These are phyloP conservation scores for Blumeria hordei DNA, from an alignment of 2,329 filamentous ascomycete species.

Conservation along the genomic window DNA sequence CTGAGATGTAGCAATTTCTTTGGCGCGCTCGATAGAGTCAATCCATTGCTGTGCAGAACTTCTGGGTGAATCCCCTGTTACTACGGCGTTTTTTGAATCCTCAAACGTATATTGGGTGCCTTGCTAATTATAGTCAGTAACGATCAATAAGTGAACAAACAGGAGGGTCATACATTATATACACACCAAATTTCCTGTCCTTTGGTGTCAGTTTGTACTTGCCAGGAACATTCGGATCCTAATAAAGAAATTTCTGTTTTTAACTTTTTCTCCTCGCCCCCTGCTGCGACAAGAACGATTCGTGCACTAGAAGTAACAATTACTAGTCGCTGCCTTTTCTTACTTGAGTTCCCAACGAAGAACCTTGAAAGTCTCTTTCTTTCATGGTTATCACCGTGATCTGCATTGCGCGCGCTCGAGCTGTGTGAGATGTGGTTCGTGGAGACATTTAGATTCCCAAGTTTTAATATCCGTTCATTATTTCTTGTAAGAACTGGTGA, in stretches of 20 bases:
- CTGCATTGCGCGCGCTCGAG: slow-evolving; percentile 43
- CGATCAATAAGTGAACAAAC: neutral
- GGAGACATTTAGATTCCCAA: slow-evolving; percentile 73
- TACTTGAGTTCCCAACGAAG: slow-evolving; percentile 73
- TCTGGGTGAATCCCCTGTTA: slow-evolving; percentile 34
- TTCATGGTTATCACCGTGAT: slow-evolving; percentile 44
- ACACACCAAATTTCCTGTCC: slow-evolving; percentile 74
- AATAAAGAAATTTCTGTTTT: slow-evolving; percentile 83
- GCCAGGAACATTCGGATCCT: slow-evolving; percentile 51
- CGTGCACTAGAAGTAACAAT: slow-evolving; percentile 86
- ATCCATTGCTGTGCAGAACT: slow-evolving; percentile 76
- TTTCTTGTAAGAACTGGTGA: slow-evolving; percentile 75
- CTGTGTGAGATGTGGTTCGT: slow-evolving; percentile 56
- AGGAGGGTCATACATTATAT: slow-evolving; percentile 49
- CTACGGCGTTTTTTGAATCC: slow-evolving; percentile 50
- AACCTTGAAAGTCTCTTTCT: slow-evolving; percentile 90
- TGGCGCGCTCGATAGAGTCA: slow-evolving; percentile 64
- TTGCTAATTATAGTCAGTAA: slow-evolving; percentile 21
- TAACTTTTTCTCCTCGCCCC: slow-evolving; percentile 84
- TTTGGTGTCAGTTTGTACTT: slow-evolving; percentile 61
- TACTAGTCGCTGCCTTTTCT: slow-evolving; percentile 79
- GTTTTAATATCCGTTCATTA: slow-evolving; percentile 83
- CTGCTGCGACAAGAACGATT: slow-evolving; percentile 70
- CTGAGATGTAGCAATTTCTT: slow-evolving; percentile 60
- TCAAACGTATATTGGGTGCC: slow-evolving; percentile 88